Percentiles rank a stretch among this genome's conserved stretches.
phyloP scores from a whole-genome alignment of 148 eudicot species.

The Camellia sinensis region DNA sequence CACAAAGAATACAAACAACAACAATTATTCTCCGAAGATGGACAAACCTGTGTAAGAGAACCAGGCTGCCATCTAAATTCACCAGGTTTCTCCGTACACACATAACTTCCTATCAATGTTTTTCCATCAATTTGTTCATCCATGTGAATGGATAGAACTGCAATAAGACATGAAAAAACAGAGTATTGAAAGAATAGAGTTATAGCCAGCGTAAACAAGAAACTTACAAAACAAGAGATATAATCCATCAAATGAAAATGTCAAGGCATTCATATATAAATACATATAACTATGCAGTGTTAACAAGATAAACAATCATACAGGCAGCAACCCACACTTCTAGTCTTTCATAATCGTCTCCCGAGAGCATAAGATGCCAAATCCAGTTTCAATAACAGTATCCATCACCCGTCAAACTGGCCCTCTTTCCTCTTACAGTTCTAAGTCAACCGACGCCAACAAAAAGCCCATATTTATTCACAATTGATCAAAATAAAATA shows the following conservation, averaged over 20 bases:
- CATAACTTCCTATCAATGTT: constrained; percentile 86
- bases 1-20: neutral
- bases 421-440: neutral
- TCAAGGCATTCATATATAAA: neutral
- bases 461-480: neutral
- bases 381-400: neutral
- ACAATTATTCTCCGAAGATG: neutral
- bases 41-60: constrained; percentile 84
- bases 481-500: neutral
- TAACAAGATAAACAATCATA: neutral
- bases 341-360: neutral
- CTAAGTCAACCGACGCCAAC: neutral
- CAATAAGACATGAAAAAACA: neutral
- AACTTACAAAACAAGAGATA: neutral
- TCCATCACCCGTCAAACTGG: neutral
- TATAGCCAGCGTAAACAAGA: neutral
- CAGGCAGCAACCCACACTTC: neutral
- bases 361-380: neutral
- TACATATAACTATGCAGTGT: neutral
- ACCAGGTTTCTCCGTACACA: constrained; percentile 91
- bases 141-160: constrained; percentile 89
- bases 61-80: constrained; percentile 99
- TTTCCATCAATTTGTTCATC: constrained; percentile 98
- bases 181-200: neutral
- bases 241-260: neutral